A percentile compares a stretch with the other conserved stretches of the same genome.
These are phyloP conservation scores for Kodamaea restingae DNA, from an alignment of 805 yeast genomes.

Conservation along the genomic window DNA sequence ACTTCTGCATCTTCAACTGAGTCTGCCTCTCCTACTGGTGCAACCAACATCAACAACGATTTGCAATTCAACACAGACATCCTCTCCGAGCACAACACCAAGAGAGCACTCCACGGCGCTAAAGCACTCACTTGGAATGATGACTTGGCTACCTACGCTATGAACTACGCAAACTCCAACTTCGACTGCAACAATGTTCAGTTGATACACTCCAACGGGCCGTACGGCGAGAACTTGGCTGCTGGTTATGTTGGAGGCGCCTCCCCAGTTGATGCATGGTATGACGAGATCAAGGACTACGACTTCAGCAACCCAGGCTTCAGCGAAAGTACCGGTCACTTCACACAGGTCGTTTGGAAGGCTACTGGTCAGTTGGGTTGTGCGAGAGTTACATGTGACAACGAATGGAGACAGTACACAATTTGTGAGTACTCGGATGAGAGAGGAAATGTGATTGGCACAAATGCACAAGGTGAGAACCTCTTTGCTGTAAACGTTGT, in stretches of 20 bases:
- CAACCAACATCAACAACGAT: conserved; percentile 15
- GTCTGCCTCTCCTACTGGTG: conserved; percentile 2
- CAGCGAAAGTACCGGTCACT: conserved; percentile 28
- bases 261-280: conserved; percentile 38
- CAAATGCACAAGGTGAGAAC: conserved; percentile 29
- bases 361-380: conserved; percentile 31
- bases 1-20: conserved; percentile 12
- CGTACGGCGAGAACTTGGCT: conserved; percentile 40
- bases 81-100: conserved; percentile 30
- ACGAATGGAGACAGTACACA: conserved; percentile 54
- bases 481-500: conserved; percentile 44
- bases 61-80: conserved; percentile 23
- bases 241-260: conserved; percentile 33
- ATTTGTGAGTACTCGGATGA: conserved; percentile 63
- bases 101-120: conserved; percentile 29
- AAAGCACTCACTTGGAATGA: conserved; percentile 29
- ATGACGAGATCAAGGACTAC: conserved; percentile 31
- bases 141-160: conserved; percentile 29
- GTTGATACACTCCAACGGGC: conserved; percentile 33
- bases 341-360: conserved; percentile 39
- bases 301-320: conserved; percentile 17
- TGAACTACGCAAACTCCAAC: conserved; percentile 23
- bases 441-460: conserved; percentile 49
- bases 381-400: conserved; percentile 38
- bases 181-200: conserved; percentile 32